phyloP scores from a whole-genome alignment of 2,329 filamentous ascomycete species.

The Beauveria sp. region DNA sequence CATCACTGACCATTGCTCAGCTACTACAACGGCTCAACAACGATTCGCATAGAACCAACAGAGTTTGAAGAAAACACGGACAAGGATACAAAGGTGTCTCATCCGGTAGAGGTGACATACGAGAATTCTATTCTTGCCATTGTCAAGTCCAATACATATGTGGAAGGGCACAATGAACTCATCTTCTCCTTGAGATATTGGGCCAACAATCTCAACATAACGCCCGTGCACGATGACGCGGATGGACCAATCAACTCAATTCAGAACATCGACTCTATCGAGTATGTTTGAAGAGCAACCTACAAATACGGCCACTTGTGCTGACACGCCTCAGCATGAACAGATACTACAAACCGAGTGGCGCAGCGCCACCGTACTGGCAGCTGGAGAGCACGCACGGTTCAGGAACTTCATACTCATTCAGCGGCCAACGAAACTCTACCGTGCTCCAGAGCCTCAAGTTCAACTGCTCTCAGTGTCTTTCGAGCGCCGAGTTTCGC shows the following conservation, averaged over 20 bases:
- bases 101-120: background rate
- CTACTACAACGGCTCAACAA: constrained; percentile 5
- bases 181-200: background rate
- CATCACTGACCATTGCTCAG: background rate
- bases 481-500: background rate
- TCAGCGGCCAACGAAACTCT: background rate
- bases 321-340: background rate
- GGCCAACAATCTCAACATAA: constrained; percentile 3
- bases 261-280: background rate
- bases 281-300: background rate
- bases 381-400: background rate
- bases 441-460: background rate
- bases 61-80: background rate
- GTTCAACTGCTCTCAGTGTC: constrained; percentile 2
- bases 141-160: background rate
- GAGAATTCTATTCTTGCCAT: constrained; percentile 3
- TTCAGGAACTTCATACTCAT: background rate
- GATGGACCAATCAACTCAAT: constrained; percentile 2
- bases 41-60: background rate
- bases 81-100: background rate
- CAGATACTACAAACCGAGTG: background rate
- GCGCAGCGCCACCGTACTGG: background rate
- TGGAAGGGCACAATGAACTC: background rate
- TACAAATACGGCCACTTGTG: too few species aligned
- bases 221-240: background rate